phyloP scores from a whole-genome alignment of 1,139 yeast genomes.

The Nakaseomyces kungkrabaensis region DNA sequence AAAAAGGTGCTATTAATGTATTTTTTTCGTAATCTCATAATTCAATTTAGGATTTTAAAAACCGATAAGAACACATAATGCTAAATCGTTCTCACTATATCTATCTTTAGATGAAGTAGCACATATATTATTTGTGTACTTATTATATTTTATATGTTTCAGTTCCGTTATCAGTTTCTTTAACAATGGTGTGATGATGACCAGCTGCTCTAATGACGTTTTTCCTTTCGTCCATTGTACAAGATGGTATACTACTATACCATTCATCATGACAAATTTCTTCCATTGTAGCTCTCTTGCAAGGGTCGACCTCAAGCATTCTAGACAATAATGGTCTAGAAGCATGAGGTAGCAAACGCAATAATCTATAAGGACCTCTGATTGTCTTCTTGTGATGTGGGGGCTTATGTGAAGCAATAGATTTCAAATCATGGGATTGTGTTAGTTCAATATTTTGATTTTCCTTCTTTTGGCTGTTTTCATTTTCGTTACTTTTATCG shows the following conservation, averaged over 20 bases:
- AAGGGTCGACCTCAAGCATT: conserved; percentile 66
- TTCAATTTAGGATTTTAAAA: not conserved
- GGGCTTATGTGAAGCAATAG: conserved; percentile 12
- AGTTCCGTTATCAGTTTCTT: conserved; percentile 39
- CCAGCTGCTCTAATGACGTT: conserved; percentile 38
- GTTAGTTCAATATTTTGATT: not conserved
- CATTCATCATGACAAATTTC: conserved; percentile 64
- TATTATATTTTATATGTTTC: conserved; percentile 32
- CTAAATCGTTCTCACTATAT: no score
- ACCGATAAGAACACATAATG: no score
- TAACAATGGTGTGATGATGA: conserved; percentile 49
- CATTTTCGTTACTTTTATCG: not conserved
- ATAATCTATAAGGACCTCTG: conserved; percentile 78
- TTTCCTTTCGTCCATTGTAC: conserved; percentile 39
- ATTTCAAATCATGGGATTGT: not conserved
- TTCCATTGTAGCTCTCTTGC: conserved; percentile 54
- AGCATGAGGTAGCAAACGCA: conserved; percentile 79
- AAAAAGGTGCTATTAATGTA: not conserved
- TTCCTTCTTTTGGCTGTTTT: not conserved
- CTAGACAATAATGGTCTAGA: conserved; percentile 65
- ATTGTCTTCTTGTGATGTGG: conserved; percentile 25
- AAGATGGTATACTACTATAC: conserved; percentile 48
- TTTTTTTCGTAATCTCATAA: not conserved
- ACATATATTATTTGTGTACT: not conserved
- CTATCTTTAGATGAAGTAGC: no score